phyloP scores from a whole-genome alignment of 2,329 filamentous ascomycete genomes.

The Malbranchea cinnamomea region DNA sequence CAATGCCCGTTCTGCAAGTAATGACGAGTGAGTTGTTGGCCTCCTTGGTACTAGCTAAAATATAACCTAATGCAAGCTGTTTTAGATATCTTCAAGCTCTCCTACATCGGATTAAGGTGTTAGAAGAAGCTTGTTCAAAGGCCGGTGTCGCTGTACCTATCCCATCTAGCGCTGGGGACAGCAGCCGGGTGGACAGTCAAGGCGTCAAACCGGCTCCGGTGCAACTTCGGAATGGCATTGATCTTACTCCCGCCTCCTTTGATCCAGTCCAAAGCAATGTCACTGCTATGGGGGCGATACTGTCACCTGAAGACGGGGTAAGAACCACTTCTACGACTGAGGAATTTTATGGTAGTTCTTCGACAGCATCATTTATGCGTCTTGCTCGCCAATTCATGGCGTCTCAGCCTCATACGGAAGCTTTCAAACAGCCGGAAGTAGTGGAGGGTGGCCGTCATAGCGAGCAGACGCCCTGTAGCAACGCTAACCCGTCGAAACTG shows the following conservation, averaged over 20 bases:
- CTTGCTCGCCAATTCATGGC: slow-evolving; percentile 20
- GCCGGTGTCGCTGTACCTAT: slow-evolving; percentile 12
- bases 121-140: slow-evolving; percentile 14
- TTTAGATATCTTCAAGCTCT: slow-evolving; percentile 11
- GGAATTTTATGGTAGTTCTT: slow-evolving; percentile 27
- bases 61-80: not conserved
- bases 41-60: not conserved
- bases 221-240: too few relatives aligned
- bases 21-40: slow-evolving; percentile 16
- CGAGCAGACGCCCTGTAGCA: slow-evolving; percentile 8
- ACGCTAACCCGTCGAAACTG: slow-evolving; percentile 7
- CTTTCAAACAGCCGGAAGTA: slow-evolving; percentile 7
- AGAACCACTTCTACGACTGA: slow-evolving; percentile 11
- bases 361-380: slow-evolving; percentile 26
- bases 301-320: slow-evolving; percentile 16
- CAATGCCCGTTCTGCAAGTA: slow-evolving; percentile 23
- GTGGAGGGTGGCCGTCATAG: slow-evolving; percentile 8
- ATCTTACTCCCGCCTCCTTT: too few relatives aligned
- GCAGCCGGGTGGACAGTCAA: slow-evolving; percentile 3
- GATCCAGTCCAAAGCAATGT: slow-evolving; percentile 12
- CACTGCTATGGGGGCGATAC: slow-evolving; percentile 27
- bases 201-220: not conserved
- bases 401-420: too few relatives aligned
- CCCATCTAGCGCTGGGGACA: slow-evolving; percentile 3
- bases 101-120: slow-evolving; percentile 15